These are phyloP conservation scores for Wickerhamomyces strasburgensis DNA, from an alignment of 805 yeast genomes.

Conservation along the genomic window DNA sequence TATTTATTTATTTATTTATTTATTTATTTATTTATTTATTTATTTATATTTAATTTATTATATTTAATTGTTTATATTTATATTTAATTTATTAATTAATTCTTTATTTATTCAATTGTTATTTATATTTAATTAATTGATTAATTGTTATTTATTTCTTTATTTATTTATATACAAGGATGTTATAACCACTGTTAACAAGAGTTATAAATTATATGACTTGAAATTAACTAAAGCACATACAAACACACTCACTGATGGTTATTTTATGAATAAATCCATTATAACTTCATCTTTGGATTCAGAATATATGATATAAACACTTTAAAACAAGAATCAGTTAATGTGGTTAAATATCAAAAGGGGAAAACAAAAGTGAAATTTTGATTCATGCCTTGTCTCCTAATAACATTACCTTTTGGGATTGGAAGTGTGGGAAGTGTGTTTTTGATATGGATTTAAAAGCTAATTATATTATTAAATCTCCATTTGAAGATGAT, in stretches of 20 bases:
- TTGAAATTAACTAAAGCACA: conserved; percentile 26
- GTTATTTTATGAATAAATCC: conserved; percentile 12
- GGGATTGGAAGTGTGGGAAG: conserved; percentile 9
- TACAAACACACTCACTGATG: conserved; percentile 20
- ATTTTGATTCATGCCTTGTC: conserved; percentile 9
- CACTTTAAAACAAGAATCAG: conserved; percentile 14
- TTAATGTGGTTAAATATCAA: conserved; percentile 14
- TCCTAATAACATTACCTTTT: conserved; percentile 8
- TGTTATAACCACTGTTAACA: too few relatives aligned
- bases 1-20: too few relatives aligned
- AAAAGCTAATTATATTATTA: neutral
- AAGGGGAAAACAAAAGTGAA: conserved; percentile 13
- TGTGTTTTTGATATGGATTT: neutral
- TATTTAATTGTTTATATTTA: too few relatives aligned
- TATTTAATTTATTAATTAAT: too few relatives aligned
- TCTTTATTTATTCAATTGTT: too few relatives aligned
- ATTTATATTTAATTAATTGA: too few relatives aligned
- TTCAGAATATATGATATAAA: conserved; percentile 25
- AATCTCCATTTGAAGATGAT: neutral
- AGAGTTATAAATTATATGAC: too few relatives aligned
- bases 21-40: too few relatives aligned
- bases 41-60: too few relatives aligned
- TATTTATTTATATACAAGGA: too few relatives aligned
- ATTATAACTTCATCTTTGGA: conserved; percentile 20
- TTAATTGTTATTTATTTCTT: too few relatives aligned